These are phyloP conservation scores for Hanseniaspora jakobsenii DNA, from an alignment of 805 yeast species.

Conservation along the genomic window DNA sequence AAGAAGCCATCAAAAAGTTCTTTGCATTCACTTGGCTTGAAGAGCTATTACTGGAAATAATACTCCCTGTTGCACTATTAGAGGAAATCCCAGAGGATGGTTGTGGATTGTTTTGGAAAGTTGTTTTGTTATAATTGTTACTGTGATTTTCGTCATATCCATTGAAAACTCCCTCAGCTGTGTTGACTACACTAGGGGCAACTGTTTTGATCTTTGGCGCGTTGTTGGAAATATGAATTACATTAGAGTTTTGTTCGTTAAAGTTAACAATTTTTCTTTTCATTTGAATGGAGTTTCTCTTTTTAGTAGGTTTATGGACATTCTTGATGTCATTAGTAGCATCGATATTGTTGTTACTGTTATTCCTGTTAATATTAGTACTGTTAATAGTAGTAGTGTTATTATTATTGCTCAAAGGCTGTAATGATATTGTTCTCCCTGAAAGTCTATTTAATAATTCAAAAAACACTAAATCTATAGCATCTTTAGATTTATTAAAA, in stretches of 20 bases:
- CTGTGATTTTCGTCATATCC: too few species aligned
- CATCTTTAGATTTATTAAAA: slow-evolving; percentile 4
- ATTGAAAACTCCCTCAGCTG: too few species aligned
- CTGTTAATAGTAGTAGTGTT: neutral
- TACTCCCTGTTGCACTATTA: too few species aligned
- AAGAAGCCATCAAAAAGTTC: too few species aligned
- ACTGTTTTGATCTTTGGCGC: neutral
- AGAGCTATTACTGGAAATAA: too few species aligned
- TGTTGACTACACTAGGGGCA: too few species aligned
- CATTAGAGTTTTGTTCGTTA: slow-evolving; percentile 3
- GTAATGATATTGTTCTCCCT: neutral
- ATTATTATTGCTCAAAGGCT: neutral
- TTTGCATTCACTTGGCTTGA: too few species aligned
- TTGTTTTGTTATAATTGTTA: too few species aligned
- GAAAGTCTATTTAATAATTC: slow-evolving; percentile 7
- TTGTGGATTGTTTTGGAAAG: too few species aligned
- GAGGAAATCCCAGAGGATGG: too few species aligned
- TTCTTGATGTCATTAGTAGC: too few species aligned
- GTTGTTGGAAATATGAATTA: slow-evolving; percentile 9
- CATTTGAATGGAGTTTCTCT: neutral
- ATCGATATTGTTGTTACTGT: too few species aligned
- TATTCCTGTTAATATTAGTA: neutral
- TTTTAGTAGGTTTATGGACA: neutral
- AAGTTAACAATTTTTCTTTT: slow-evolving; percentile 1
- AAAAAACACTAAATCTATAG: slow-evolving; percentile 6